Evolutionary conservation across 78 protist species (phyloP), one percentile per base, ranked within the genome.

Genomic region (Pigoraptor vietnamica): DNA sequence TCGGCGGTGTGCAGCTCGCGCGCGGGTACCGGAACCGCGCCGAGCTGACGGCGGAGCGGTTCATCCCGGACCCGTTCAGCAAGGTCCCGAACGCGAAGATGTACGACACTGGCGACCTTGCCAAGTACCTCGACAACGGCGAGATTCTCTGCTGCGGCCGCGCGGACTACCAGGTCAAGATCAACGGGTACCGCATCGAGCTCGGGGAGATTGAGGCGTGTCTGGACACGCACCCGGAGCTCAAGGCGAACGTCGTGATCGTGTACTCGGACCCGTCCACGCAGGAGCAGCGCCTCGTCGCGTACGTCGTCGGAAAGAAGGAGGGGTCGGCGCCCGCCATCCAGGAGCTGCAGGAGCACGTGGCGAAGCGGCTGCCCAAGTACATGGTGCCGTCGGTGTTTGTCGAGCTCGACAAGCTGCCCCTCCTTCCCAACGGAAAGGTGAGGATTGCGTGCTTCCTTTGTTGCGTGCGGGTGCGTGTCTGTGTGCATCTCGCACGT

Each of bases 31-130:
- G 37, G 55, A 91, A 92, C 86, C 25, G 89, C 25, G 93, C 92
- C 0, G 96, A 95, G 33, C 32, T 81, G 37, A 95, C 95, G 9
- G 39, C 87, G 23, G 56, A 10, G 36, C 23, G 37, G 39, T 95
- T 93, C 87, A 33, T 87, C 21, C 81, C 19, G 39, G 90, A 88
- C 40, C 90, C 90, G 37, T 88, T 88, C 90, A 21, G 90, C 81
- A 88, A 32, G 19, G 24, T 32, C 90, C 0, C 24, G 24, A 34
- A 86, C 90, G 56, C 86, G 34, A 9, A 19, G 9, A 10, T 48
- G 40, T 94, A 92, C 91, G 0, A 36, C 40, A 94, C 96, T 23
- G 96, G 96, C 33, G 94, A 93, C 90, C 91, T 37, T 48, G 95
- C 79, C 6, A n/a, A 90, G 83, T 37, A 37, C 88, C 84, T 79